These are phyloP conservation scores for Tetrapisispora fleetii DNA, from an alignment of 805 yeast species.

Conservation along the genomic window DNA sequence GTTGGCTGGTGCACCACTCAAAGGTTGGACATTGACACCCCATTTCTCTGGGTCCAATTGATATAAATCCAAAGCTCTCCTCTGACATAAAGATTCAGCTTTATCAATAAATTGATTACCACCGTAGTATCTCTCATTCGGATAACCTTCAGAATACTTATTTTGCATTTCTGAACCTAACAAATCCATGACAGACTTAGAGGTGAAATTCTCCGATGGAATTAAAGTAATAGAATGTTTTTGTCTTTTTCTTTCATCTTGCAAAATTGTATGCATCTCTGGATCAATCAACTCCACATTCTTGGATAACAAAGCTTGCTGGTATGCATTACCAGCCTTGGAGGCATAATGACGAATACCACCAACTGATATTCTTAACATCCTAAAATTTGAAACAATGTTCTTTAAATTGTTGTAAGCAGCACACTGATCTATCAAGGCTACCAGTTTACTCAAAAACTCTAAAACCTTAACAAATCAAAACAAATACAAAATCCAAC, in stretches of 20 bases:
- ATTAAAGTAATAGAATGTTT: slow-evolving; percentile 84
- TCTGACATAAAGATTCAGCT: slow-evolving; percentile 83
- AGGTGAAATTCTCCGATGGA: slow-evolving; percentile 94
- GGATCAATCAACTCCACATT: slow-evolving; percentile 67
- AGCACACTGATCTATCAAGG: too few relatives aligned
- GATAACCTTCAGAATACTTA: slow-evolving; percentile 97
- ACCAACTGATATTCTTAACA: background rate
- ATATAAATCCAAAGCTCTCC: slow-evolving; percentile 83
- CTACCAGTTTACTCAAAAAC: too few relatives aligned
- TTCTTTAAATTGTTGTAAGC: background rate
- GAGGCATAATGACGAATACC: slow-evolving; percentile 3
- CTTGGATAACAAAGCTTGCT: slow-evolving; percentile 42
- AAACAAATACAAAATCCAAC: too few relatives aligned
- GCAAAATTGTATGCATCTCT: slow-evolving; percentile 71
- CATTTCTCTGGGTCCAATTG: slow-evolving; percentile 65
- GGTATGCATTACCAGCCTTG: background rate
- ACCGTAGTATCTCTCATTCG: slow-evolving; percentile 96
- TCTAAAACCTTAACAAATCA: too few relatives aligned
- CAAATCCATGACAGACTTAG: slow-evolving; percentile 87
- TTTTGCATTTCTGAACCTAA: slow-evolving; percentile 95
- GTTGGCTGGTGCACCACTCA: slow-evolving; percentile 96
- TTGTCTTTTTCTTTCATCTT: slow-evolving; percentile 75
- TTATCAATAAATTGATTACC: slow-evolving; percentile 92
- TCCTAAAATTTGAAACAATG: too few relatives aligned
- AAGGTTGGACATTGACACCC: slow-evolving; percentile 96